phyloP scores from a whole-genome alignment of 495 filamentous ascomycete species.

The Penicillium ucsense region DNA sequence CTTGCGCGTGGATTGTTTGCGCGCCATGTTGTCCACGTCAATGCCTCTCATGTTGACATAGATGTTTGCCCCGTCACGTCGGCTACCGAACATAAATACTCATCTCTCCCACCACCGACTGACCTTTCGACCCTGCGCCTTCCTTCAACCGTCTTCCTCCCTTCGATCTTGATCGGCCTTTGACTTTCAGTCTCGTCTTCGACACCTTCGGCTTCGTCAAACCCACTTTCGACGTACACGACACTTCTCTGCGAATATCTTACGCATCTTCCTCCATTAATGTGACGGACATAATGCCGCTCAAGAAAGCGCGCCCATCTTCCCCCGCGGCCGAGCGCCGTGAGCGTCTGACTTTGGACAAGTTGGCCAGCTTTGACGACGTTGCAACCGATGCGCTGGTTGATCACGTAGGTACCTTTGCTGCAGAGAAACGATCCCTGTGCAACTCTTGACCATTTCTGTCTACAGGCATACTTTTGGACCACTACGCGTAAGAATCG shows the following conservation, averaged over 20 bases:
- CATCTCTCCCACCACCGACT: not conserved
- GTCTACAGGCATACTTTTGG: constrained; percentile 79
- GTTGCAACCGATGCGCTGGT: constrained; percentile 92
- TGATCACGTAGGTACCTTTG: constrained; percentile 61
- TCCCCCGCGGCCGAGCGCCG: constrained; percentile 41
- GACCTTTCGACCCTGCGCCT: not conserved
- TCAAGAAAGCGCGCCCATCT: constrained; percentile 35
- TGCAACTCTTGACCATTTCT: constrained; percentile 7
- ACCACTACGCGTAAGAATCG: constrained; percentile 91
- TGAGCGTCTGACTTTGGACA: constrained; percentile 69
- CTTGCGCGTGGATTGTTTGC: not conserved
- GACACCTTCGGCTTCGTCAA: not conserved
- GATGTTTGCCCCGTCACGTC: not conserved
- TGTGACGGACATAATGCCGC: constrained; percentile 20
- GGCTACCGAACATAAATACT: too few relatives aligned
- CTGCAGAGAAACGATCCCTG: not conserved
- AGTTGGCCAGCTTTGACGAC: constrained; percentile 90
- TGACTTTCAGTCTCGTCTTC: not conserved
- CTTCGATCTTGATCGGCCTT: not conserved
- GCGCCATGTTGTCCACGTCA: not conserved
- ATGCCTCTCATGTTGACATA: not conserved
- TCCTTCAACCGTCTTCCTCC: not conserved
- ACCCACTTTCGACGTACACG: not conserved
- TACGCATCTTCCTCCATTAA: not conserved
- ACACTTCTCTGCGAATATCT: not conserved